Percentiles rank a stretch among this genome's conserved stretches.
phyloP scores from a whole-genome alignment of 176 grass and related monocot species.

The Ananas comosus region DNA sequence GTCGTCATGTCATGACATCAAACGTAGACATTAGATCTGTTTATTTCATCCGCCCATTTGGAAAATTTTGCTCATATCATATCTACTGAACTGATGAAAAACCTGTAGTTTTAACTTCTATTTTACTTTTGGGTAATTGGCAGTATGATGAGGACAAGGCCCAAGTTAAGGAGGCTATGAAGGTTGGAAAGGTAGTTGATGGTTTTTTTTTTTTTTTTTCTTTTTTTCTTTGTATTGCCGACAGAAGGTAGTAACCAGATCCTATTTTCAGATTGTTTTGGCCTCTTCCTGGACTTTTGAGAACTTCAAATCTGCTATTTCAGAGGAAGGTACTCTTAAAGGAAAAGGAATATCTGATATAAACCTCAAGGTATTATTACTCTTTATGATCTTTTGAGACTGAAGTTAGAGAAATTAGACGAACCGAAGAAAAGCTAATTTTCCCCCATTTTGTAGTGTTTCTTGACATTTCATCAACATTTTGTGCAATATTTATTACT shows the following conservation, averaged over 20 bases:
- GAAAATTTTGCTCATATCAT: too few relatives aligned
- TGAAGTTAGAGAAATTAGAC: too few relatives aligned
- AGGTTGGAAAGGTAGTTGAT: conserved; percentile 44
- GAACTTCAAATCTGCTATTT: conserved; percentile 58
- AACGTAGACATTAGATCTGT: too few relatives aligned
- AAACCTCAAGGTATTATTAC: conserved; percentile 69
- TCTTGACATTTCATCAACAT: too few relatives aligned
- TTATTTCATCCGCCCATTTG: too few relatives aligned
- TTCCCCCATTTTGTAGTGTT: too few relatives aligned
- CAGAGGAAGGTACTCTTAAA: conserved; percentile 43
- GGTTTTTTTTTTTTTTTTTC: background rate
- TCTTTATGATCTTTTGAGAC: background rate
- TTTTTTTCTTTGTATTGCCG: conserved; percentile 7
- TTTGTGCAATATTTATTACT: too few relatives aligned
- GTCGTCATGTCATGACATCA: too few relatives aligned
- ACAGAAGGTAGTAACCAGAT: background rate
- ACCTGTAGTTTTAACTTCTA: background rate
- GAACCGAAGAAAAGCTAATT: too few relatives aligned
- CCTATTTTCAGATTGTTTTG: conserved; percentile 53
- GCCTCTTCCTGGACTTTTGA: conserved; percentile 52
- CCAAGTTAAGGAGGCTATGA: conserved; percentile 52
- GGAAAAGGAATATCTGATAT: conserved; percentile 72
- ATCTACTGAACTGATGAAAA: background rate
- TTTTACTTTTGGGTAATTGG: conserved; percentile 13
- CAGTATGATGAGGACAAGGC: conserved; percentile 62